Base-by-base conservation (phyloP, 495 filamentous ascomycete species). In the Aspergillus nidulans region DNA sequence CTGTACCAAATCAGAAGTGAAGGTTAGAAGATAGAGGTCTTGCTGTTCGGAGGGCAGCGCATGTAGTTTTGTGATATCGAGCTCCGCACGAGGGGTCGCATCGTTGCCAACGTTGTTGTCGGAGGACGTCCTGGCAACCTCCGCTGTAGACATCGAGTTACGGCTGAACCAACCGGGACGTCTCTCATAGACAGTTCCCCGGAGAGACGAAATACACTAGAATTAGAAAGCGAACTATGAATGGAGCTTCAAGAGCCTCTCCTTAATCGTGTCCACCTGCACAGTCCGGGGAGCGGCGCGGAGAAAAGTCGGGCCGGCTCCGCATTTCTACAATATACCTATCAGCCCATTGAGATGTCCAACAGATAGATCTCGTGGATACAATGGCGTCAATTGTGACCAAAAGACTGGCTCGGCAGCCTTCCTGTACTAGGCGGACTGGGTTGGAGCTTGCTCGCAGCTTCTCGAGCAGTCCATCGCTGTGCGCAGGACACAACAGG, bases 21-120 rank as follows among this genome's bases (percentile, higher is more conserved):
- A 97, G 39, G 86, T 95, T 49, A 97, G 77, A 54, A 99, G 81
- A 67, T 91, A 92, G 19, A 97, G 83, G 62, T 96, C 91, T 70
- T 97, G 95, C 65, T 99, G 92, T 75, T 97, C 94, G 26, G 90
- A 87, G 53, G 92, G 87, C 50, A 97, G 85, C 44, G 88, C 81
- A 71, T 95, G 87, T 46, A 99, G 84, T 72, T 94, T 95, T 48
- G 82, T 68, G 60, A 95, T 68, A 66, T 99, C 91, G 65, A 99
- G 85, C 75, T 94, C 83, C 41, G 70, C 63, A 60, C 63, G 68
- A 50, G 60, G 69, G 48, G 65, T 57, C 59, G 63, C 70, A 67
- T 69, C 71, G 62, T 69, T 40, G 21, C 36, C 28, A 28, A 24
- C 24, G 43, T 32, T 34, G 36, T 55, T 65, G 49, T 69, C 52